Conservation (phyloP, 768 basidiomycete species). For the Termitomyces bulborhizus region DNA sequence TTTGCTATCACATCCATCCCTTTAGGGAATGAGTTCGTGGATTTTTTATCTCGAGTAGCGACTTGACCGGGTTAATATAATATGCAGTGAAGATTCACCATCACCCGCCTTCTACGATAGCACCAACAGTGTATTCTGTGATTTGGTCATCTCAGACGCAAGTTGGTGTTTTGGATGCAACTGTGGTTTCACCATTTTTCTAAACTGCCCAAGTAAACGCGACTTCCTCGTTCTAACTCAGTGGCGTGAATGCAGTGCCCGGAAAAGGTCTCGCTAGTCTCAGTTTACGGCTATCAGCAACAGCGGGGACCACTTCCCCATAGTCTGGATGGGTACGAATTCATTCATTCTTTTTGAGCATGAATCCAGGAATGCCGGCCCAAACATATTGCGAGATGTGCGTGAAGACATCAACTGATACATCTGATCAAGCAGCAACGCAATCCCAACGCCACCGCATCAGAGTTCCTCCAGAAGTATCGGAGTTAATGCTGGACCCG, state of each 20-base stretch:
- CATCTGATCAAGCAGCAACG: no score
- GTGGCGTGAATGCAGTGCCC: no score
- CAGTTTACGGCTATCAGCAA: no score
- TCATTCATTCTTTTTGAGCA: conserved; percentile 15
- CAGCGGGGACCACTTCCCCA: neutral
- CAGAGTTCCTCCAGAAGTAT: no score
- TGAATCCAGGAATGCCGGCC: conserved; percentile 1
- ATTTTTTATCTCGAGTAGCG: neutral
- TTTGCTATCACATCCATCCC: conserved; percentile 8
- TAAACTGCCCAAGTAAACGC: no score
- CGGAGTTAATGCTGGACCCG: neutral
- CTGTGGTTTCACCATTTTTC: no score
- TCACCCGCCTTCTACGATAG: conserved; percentile 12
- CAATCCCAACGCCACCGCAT: no score
- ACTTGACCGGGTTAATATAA: neutral
- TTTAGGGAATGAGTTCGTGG: conserved; percentile 8
- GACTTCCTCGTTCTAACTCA: no score
- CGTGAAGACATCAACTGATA: no score
- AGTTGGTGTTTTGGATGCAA: no score
- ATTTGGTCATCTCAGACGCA: neutral
- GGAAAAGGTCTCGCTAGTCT: no score
- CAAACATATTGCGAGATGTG: conserved; percentile 6
- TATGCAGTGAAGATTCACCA: conserved; percentile 12
- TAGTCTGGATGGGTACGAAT: conserved; percentile 16
- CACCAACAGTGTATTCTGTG: conserved; percentile 12